Evolutionary conservation across 2,329 filamentous ascomycete species (phyloP).

Genomic region (Emmonsiellopsis sp.): DNA sequence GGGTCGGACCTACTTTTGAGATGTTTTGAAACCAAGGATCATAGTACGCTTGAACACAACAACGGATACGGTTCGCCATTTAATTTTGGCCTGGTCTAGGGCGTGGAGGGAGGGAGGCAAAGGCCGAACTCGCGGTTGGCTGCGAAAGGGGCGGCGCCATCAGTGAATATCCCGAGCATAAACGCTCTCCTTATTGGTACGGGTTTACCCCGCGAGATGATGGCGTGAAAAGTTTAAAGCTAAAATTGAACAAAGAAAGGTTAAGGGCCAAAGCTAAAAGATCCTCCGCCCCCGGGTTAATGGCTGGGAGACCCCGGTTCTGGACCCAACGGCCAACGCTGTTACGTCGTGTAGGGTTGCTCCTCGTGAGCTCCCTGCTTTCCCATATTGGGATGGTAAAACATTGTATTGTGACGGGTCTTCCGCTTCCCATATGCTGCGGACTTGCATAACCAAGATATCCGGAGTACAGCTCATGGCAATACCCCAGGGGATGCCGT

Average conservation of each 20-base stretch:
- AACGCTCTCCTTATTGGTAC: not conserved
- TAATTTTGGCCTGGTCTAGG: not conserved
- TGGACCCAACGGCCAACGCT: conserved; percentile 2
- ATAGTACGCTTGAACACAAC: not conserved
- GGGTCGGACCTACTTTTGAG: not conserved
- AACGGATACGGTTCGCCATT: not conserved
- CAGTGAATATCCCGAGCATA: not conserved
- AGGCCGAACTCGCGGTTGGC: not conserved
- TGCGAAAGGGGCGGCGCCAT: not conserved
- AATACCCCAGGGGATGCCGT: not conserved
- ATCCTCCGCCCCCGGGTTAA: not conserved
- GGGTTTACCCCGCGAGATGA: not conserved
- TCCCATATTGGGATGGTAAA: not conserved
- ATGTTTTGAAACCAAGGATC: not conserved
- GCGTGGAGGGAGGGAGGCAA: not conserved
- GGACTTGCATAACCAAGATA: not conserved
- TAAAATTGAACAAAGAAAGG: not conserved
- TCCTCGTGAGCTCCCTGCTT: not conserved
- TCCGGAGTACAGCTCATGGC: not conserved
- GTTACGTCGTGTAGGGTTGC: not conserved
- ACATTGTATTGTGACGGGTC: not conserved
- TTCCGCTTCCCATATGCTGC: not conserved
- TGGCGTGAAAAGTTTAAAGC: not conserved
- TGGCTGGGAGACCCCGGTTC: conserved; percentile 1
- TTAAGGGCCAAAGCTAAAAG: not conserved